A percentile compares a stretch with the other conserved stretches of the same genome.
These are phyloP conservation scores for Penicillium oxalicum DNA, from an alignment of 2,329 filamentous ascomycete species.

Conservation along the genomic window DNA sequence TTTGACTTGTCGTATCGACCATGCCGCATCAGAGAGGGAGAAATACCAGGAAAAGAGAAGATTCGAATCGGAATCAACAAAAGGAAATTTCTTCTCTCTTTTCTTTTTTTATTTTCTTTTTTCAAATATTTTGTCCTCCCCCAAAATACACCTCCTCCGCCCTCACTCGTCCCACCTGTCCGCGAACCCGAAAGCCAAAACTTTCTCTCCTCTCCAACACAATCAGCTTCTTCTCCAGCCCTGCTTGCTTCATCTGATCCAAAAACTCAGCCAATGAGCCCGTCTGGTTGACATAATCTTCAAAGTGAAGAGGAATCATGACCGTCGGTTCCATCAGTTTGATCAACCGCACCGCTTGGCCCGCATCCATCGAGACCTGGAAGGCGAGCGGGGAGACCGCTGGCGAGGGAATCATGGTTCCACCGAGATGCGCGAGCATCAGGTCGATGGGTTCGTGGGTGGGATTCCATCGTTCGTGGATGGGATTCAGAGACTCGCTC, in stretches of 20 bases:
- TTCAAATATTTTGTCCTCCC: background rate
- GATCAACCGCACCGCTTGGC: conserved; percentile 57
- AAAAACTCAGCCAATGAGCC: conserved; percentile 57
- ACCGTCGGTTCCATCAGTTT: conserved; percentile 54
- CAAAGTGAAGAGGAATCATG: conserved; percentile 60
- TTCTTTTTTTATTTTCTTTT: background rate
- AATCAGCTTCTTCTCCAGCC: conserved; percentile 26
- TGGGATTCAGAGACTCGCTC: conserved; percentile 56
- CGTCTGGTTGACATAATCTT: conserved; percentile 59
- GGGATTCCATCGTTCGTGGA: conserved; percentile 47
- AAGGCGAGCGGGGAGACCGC: conserved; percentile 57
- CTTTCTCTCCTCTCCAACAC: conserved; percentile 3
- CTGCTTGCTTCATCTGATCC: conserved; percentile 49
- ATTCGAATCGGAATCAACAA: too few relatives aligned
- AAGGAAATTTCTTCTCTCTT: background rate
- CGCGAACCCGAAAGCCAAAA: background rate
- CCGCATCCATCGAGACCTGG: conserved; percentile 65
- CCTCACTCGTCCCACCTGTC: background rate
- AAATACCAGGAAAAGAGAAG: too few relatives aligned
- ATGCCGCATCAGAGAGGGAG: too few relatives aligned
- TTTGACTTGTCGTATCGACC: too few relatives aligned
- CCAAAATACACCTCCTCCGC: conserved; percentile 1
- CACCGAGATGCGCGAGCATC: conserved; percentile 62
- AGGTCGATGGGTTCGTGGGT: conserved; percentile 53
- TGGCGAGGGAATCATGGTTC: conserved; percentile 59